These are phyloP conservation scores for Neoboletus subvelutipes DNA, from an alignment of 768 basidiomycete genomes.

Conservation along the genomic window DNA sequence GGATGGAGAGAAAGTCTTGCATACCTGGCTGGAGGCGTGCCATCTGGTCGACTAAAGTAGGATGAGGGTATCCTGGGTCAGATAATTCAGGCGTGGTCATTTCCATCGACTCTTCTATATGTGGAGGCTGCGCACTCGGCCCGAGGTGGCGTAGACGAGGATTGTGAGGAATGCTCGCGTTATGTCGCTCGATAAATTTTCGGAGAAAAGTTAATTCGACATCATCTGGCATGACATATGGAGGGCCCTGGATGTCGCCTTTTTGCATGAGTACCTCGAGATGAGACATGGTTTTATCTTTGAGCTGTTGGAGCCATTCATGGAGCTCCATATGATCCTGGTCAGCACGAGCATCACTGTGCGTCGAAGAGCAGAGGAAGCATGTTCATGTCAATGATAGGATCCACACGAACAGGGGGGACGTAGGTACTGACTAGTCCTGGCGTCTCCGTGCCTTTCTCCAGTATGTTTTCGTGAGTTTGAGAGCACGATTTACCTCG, in stretches of 20 bases:
- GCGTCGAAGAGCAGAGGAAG: background rate
- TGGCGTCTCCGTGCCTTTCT: slow-evolving; percentile 78
- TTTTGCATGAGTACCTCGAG: slow-evolving; percentile 86
- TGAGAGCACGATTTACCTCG: slow-evolving; percentile 78
- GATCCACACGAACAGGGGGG: background rate
- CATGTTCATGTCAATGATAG: slow-evolving; percentile 8
- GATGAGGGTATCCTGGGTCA: slow-evolving; percentile 32
- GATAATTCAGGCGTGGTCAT: slow-evolving; percentile 35
- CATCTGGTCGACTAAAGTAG: slow-evolving; percentile 34
- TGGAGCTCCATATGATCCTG: slow-evolving; percentile 89
- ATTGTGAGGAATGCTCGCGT: slow-evolving; percentile 74
- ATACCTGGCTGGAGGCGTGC: slow-evolving; percentile 36
- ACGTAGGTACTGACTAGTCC: slow-evolving; percentile 46
- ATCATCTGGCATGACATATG: slow-evolving; percentile 78
- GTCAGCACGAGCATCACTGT: slow-evolving; percentile 69
- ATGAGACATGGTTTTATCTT: slow-evolving; percentile 88
- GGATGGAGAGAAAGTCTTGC: background rate
- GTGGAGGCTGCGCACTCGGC: slow-evolving; percentile 31
- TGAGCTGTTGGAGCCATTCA: slow-evolving; percentile 84
- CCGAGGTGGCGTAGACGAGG: slow-evolving; percentile 66
- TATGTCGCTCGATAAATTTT: slow-evolving; percentile 80
- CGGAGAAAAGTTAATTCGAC: slow-evolving; percentile 75
- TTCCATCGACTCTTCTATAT: slow-evolving; percentile 36
- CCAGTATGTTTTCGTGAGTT: slow-evolving; percentile 86
- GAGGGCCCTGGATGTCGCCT: slow-evolving; percentile 81